phyloP scores from a whole-genome alignment of 2,329 filamentous ascomycete species.

The Fusarium anthophilum region DNA sequence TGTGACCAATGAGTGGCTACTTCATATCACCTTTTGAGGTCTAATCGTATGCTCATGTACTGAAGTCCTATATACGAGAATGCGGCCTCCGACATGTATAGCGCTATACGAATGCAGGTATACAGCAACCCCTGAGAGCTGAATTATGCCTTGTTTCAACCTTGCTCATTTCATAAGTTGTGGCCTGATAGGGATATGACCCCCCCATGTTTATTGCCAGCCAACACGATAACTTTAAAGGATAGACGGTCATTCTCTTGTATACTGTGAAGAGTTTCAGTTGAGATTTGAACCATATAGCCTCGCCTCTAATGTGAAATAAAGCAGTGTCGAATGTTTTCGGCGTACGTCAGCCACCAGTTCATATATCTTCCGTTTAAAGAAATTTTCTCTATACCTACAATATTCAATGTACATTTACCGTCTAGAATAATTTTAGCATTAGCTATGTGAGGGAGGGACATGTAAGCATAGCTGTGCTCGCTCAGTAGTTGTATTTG shows the following conservation, averaged over 20 bases:
- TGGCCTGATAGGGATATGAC: not conserved
- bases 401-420: not conserved
- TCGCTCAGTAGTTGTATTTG: not conserved
- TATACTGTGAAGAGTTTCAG: not conserved
- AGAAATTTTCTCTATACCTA: not conserved
- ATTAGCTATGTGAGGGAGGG: not conserved
- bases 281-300: not conserved
- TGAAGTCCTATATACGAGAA: not conserved
- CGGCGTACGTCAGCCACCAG: not conserved
- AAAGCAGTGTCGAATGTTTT: not conserved
- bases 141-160: not conserved
- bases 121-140: not conserved
- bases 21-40: not conserved
- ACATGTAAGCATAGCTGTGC: not conserved
- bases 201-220: not conserved
- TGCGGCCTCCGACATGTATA: not conserved
- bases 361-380: not conserved
- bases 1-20: not conserved
- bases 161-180: not conserved
- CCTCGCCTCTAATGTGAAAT: not conserved
- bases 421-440: not conserved
- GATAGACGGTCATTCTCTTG: not conserved
- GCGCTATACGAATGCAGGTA: not conserved
- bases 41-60: not conserved
- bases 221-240: not conserved